Base-by-base conservation (phyloP, 2,329 filamentous ascomycete genomes). In the Cryoendolithus antarcticus region DNA sequence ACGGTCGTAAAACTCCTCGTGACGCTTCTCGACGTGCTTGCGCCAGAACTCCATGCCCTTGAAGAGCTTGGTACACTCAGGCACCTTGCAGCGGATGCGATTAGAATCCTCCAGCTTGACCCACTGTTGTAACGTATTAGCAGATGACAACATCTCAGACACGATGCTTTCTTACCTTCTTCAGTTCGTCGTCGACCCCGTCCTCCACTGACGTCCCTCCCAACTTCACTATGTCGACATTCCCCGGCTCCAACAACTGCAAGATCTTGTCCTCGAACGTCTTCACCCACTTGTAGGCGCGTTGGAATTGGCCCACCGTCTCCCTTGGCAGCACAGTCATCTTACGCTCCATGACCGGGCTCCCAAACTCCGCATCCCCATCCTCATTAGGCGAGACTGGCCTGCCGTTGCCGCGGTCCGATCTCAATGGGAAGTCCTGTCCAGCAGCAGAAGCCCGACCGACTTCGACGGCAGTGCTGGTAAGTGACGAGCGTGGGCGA, bases 71-170 rank as follows among this genome's bases (percentile, higher is more conserved):
- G 82, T 82, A 62, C 91, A 98, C 30, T 95, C 88, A 1, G 89
- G 89, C 3, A 93, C 88, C 61, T 91, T 93, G 72, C 91, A 98
- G 44, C 93, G 78, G 71, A 81, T 98, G 59, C 96, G 96, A 54
- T 89, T 81, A 60, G 95, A 88, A 52, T 98, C 93, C 60, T 98
- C 91, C 62, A 96, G 89, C 66, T 95, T 95, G 46, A 96, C 85
- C 52, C 77, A 84, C 61, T 58, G 41, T 21, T 7, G 30, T 27
- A 30, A 21, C 9, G 4, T 32, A 39, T 44, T 35, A 39, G 39
- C 36, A 15, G 29, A 13, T 7, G 21, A 19, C 19, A 19, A 21
- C 27, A 28, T 11, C 9, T 9, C 9, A 9, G 21, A 29, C 27
- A 9, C 4, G 9, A 4, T 27, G 6, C n/a, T 11, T 11, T 32